Evolutionary conservation across 176 grass and related monocot genomes (phyloP).

Genomic region (Tillandsia leiboldiana): DNA sequence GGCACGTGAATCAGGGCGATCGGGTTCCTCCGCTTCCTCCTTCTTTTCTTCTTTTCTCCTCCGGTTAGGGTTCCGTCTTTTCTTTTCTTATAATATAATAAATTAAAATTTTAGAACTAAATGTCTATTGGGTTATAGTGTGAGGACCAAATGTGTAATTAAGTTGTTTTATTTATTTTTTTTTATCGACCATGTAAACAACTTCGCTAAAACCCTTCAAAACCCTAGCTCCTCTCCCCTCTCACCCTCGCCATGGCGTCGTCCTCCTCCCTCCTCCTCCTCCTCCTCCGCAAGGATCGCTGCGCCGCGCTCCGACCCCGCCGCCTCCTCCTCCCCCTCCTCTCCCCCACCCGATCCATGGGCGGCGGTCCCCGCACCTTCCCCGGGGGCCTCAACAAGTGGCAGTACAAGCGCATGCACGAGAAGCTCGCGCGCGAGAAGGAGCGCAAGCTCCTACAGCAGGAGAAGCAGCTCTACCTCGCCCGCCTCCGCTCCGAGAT

Average conservation of each 20-base stretch:
- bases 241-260: conserved; percentile 6
- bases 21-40: no score
- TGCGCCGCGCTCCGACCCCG: background rate
- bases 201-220: background rate
- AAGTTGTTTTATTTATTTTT: no score
- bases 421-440: conserved; percentile 78
- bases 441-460: conserved; percentile 49
- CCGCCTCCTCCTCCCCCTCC: conserved; percentile 1
- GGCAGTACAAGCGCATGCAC: conserved; percentile 92
- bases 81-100: no score
- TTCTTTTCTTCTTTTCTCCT: no score
- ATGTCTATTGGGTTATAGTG: no score
- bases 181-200: no score
- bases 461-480: conserved; percentile 84
- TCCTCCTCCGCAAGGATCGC: background rate
- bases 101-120: no score
- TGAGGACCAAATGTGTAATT: no score
- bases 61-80: no score
- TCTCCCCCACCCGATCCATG: conserved; percentile 21
- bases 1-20: no score
- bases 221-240: conserved; percentile 35
- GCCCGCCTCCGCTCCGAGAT: conserved; percentile 65
- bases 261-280: conserved; percentile 17
- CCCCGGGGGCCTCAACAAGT: conserved; percentile 68
- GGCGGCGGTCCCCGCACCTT: conserved; percentile 76